A percentile compares a stretch with the other conserved stretches of the same genome.
These are phyloP conservation scores for Yueomyces sinensis DNA, from an alignment of 805 yeast species.

Conservation along the genomic window DNA sequence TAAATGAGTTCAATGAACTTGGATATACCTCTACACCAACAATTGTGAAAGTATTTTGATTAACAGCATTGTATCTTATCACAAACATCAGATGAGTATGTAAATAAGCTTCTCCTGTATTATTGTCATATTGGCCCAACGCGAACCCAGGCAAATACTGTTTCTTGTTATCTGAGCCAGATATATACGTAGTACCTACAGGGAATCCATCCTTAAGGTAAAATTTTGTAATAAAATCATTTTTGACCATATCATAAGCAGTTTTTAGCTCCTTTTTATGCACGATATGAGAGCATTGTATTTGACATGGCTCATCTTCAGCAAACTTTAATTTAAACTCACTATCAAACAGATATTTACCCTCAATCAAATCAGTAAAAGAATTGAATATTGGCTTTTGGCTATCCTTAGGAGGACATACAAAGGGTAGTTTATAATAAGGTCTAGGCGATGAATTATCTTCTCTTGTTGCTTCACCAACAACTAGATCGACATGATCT, in stretches of 20 bases:
- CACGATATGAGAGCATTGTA: conserved; percentile 56
- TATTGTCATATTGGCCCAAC: conserved; percentile 50
- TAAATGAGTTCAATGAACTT: conserved; percentile 50
- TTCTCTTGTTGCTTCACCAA: conserved; percentile 37
- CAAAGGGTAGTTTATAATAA: conserved; percentile 66
- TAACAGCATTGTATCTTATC: conserved; percentile 49
- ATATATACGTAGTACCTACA: conserved; percentile 72
- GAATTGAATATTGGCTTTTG: conserved; percentile 55
- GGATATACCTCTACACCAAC: conserved; percentile 91
- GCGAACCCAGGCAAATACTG: conserved; percentile 84
- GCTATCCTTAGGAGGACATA: conserved; percentile 50
- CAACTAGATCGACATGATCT: conserved; percentile 53
- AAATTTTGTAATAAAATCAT: conserved; percentile 78
- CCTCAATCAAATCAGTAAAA: conserved; percentile 64
- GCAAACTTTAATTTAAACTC: conserved; percentile 55
- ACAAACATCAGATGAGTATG: conserved; percentile 78
- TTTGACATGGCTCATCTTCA: conserved; percentile 49
- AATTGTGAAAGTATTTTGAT: conserved; percentile 38
- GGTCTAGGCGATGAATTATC: conserved; percentile 44
- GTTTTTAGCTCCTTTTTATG: conserved; percentile 35
- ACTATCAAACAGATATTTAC: conserved; percentile 69
- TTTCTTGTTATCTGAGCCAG: conserved; percentile 42
- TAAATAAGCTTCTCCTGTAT: conserved; percentile 39
- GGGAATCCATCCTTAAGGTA: conserved; percentile 63
- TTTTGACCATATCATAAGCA: conserved; percentile 48